Percentiles rank a stretch among this genome's conserved stretches.
These are phyloP conservation scores for Coemansia sp. DNA, from an alignment of 192 early-diverging fungal genomes.

Conservation along the genomic window DNA sequence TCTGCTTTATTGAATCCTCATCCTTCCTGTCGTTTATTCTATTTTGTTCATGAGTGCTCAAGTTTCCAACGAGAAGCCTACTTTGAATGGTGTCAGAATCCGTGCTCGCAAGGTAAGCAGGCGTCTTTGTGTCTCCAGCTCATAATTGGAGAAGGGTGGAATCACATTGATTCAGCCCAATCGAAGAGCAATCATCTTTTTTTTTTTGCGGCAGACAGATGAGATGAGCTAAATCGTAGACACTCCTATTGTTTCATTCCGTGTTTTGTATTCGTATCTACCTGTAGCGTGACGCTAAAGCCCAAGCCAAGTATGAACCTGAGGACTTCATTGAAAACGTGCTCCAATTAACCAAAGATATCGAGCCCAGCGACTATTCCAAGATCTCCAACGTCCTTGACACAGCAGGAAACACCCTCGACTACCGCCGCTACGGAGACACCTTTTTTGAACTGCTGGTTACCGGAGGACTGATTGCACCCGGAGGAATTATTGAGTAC, in stretches of 20 bases:
- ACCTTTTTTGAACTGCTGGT: conserved; percentile 92
- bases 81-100: conserved; percentile 55
- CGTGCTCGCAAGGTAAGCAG: conserved; percentile 51
- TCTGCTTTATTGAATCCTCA: conserved; percentile 12
- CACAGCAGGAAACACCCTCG: conserved; percentile 79
- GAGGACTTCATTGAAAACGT: conserved; percentile 53
- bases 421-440: conserved; percentile 95
- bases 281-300: conserved; percentile 62
- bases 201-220: background rate
- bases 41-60: conserved; percentile 45
- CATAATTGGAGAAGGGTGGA: background rate
- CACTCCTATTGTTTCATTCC: background rate
- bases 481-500: conserved; percentile 45
- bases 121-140: background rate
- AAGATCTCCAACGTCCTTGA: conserved; percentile 77
- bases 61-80: conserved; percentile 53
- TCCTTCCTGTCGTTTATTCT: conserved; percentile 11
- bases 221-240: too few relatives aligned
- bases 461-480: conserved; percentile 82
- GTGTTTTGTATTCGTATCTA: background rate
- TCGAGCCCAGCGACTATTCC: conserved; percentile 64
- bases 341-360: conserved; percentile 55
- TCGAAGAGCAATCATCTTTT: too few relatives aligned
- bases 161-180: too few relatives aligned
- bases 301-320: conserved; percentile 70